These are phyloP conservation scores for Phytopythium helicoides DNA, from an alignment of 352 stramenopile species.

Conservation along the genomic window DNA sequence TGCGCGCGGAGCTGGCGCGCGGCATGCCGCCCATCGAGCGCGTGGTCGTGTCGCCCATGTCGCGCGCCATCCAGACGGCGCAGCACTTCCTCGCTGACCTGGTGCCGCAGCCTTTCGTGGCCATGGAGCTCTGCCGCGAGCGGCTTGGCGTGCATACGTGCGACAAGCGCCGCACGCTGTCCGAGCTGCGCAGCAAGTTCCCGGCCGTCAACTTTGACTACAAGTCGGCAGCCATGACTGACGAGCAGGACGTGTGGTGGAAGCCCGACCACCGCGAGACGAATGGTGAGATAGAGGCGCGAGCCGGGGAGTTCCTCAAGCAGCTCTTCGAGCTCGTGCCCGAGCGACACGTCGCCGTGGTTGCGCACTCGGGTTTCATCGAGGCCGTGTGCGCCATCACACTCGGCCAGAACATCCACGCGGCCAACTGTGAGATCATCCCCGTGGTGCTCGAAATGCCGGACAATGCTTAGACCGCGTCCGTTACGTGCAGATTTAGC, in stretches of 20 bases:
- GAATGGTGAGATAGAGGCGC: conserved; percentile 46
- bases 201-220: conserved; percentile 50
- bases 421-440: conserved; percentile 48
- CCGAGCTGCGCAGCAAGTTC: conserved; percentile 48
- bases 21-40: conserved; percentile 64
- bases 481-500: too few relatives aligned
- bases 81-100: conserved; percentile 58
- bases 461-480: background rate
- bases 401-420: conserved; percentile 27
- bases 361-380: conserved; percentile 77
- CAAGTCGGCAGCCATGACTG: conserved; percentile 25
- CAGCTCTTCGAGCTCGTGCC: conserved; percentile 52
- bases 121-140: conserved; percentile 66
- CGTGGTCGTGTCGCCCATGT: conserved; percentile 68
- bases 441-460: conserved; percentile 37
- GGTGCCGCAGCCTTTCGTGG: conserved; percentile 37
- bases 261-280: conserved; percentile 58
- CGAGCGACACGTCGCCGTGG: conserved; percentile 53
- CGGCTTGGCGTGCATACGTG: conserved; percentile 64
- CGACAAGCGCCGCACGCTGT: conserved; percentile 52
- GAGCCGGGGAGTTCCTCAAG: conserved; percentile 42
- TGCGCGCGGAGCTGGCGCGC: conserved; percentile 32
- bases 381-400: conserved; percentile 47
- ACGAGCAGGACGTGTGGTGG: conserved; percentile 62
- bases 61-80: conserved; percentile 66